Percentiles rank a stretch among this genome's conserved stretches.
These are phyloP conservation scores for Cyphellophora europaea DNA, from an alignment of 2,329 filamentous ascomycete genomes.

Conservation along the genomic window DNA sequence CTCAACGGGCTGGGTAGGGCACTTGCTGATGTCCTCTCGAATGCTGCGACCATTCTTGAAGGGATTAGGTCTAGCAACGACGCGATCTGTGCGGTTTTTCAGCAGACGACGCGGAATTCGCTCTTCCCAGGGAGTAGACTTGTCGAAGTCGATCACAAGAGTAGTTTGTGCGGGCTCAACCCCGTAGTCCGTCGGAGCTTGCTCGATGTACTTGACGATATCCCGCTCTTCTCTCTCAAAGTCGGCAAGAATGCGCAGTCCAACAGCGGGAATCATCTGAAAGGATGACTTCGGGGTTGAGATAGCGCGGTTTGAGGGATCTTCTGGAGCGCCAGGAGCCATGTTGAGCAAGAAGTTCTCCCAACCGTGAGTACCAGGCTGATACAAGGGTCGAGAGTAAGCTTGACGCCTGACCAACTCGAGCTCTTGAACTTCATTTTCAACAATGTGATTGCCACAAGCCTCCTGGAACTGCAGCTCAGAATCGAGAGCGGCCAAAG, in stretches of 20 bases:
- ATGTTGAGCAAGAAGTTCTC: constrained; percentile 14
- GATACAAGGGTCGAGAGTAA: constrained; percentile 4
- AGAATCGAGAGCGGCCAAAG: constrained; percentile 10
- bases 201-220: constrained; percentile 4
- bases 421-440: constrained; percentile 2
- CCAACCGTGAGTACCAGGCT: constrained; percentile 12
- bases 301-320: neutral
- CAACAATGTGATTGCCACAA: constrained; percentile 7
- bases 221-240: constrained; percentile 6
- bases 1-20: no score
- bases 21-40: no score
- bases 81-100: neutral
- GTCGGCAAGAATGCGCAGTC: constrained; percentile 11
- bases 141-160: constrained; percentile 5
- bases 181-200: constrained; percentile 2
- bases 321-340: constrained; percentile 9
- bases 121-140: neutral
- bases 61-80: constrained; percentile 1
- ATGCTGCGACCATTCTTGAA: constrained; percentile 7
- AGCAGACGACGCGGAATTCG: neutral
- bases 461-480: constrained; percentile 12
- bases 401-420: neutral
- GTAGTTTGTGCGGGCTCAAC: constrained; percentile 6
- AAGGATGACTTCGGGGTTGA: constrained; percentile 7
- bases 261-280: constrained; percentile 11